Evolutionary conservation across 352 stramenopile genomes (phyloP), one percentile per base, ranked within the genome.

Genomic region (Plasmopara viticola): DNA sequence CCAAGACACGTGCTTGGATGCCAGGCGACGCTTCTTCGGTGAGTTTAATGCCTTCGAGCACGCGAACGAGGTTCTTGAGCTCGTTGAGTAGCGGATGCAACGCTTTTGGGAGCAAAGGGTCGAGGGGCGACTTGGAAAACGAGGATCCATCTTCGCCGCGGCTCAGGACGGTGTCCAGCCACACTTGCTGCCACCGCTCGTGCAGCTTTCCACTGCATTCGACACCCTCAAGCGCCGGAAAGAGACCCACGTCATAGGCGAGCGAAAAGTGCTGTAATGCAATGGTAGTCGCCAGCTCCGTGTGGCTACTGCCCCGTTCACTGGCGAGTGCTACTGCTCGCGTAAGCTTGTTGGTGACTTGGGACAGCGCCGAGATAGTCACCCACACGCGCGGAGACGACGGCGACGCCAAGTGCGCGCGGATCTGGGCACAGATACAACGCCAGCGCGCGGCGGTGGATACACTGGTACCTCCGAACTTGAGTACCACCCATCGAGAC

Each of bases 391-490:
- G 63, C 45, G 70, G 68, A 12, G 72, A 54, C 6, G 57, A 55
- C 2, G 56, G 43, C 2, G 67, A 56, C 34, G 66, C 54, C 18
- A 90, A 64, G 29, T 94, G 76, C 41, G 63, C 42, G 58, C 70
- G 59, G 49, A 91, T 76, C 52, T 88, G 82, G 25, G 75, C 58
- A 56, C 79, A 90, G 51, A 95, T 94, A 58, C 74, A 79, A 31
- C 62, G 73, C 84, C 84, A 95, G 47, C 80, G 80, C 51, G 67
- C 66, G 10, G 72, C 71, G 6, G 80, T 92, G 9, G 83, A 91
- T 45, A 95, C 86, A 56, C 83, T 94, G 35, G 86, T 95, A 64
- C 86, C 86, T 45, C 86, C 86, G 45, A 95, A 95, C 64, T 95
- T 95, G 63, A 92, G 81, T 60, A 95, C 86, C 35, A 94, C 72